phyloP scores from a whole-genome alignment of 1,139 yeast species.

The Yamadazyma taylorii region DNA sequence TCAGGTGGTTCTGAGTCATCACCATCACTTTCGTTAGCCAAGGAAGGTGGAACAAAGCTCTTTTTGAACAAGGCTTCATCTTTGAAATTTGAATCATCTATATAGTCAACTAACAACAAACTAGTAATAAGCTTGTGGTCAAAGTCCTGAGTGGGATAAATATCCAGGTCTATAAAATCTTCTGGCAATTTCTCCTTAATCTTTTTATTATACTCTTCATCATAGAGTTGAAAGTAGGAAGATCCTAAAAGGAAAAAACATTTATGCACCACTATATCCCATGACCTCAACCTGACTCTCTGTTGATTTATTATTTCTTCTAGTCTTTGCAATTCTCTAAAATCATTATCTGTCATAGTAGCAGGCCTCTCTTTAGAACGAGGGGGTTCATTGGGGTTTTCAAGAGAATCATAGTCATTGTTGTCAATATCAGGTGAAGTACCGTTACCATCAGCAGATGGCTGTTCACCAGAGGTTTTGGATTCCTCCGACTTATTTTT shows the following conservation, averaged over 20 bases:
- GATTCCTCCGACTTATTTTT: conserved; percentile 7
- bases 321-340: conserved; percentile 20
- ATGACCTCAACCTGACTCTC: conserved; percentile 38
- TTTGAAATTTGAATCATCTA: not conserved
- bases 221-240: conserved; percentile 65
- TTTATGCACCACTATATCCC: conserved; percentile 69
- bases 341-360: conserved; percentile 14
- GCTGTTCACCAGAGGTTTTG: no score
- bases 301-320: conserved; percentile 26
- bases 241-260: conserved; percentile 80
- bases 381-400: no score
- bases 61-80: not conserved
- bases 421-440: no score
- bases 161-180: no score
- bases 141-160: no score
- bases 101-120: not conserved
- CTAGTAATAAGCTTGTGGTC: not conserved
- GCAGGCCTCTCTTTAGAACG: not conserved
- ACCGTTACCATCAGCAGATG: no score
- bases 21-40: conserved; percentile 2
- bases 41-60: not conserved
- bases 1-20: conserved; percentile 3
- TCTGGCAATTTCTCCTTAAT: conserved; percentile 16
- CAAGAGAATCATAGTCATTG: conserved; percentile 23
- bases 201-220: conserved; percentile 38